A percentile compares a stretch with the other conserved stretches of the same genome.
phyloP scores from a whole-genome alignment of 495 filamentous ascomycete species.

The Penicillium tannophilum region DNA sequence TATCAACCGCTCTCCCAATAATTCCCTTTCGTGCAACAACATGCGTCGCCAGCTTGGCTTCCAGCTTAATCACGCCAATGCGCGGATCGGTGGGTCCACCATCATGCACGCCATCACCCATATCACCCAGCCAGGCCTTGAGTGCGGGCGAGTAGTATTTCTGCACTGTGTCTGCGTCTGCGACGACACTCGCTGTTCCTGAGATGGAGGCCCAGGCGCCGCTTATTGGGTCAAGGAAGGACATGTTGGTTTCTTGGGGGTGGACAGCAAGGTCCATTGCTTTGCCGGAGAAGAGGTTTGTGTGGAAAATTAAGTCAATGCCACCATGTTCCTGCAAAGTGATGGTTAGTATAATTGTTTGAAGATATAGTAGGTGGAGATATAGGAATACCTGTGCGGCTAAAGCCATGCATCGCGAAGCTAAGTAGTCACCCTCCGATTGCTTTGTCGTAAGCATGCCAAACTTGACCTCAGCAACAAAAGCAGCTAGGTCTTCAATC shows the following conservation, averaged over 20 bases:
- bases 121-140: constrained; percentile 88
- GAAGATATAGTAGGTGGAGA: background rate
- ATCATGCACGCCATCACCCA: constrained; percentile 86
- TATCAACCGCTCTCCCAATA: constrained; percentile 64
- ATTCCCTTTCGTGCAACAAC: constrained; percentile 43
- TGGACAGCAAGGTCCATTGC: constrained; percentile 78
- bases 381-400: constrained; percentile 67
- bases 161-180: constrained; percentile 65
- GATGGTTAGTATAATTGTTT: background rate
- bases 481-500: constrained; percentile 70
- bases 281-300: constrained; percentile 92
- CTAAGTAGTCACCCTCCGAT: constrained; percentile 69
- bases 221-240: constrained; percentile 70
- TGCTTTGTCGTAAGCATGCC: constrained; percentile 73
- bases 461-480: constrained; percentile 74
- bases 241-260: constrained; percentile 74
- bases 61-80: constrained; percentile 59
- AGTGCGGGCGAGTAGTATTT: constrained; percentile 78
- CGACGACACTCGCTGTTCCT: constrained; percentile 67
- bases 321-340: constrained; percentile 67
- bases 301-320: constrained; percentile 89
- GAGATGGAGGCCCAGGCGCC: constrained; percentile 83
- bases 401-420: constrained; percentile 86
- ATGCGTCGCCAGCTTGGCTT: constrained; percentile 49
- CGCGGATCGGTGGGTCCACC: constrained; percentile 80